These are phyloP conservation scores for Penicillium sp. DNA, from an alignment of 2,329 filamentous ascomycete genomes.

Conservation along the genomic window DNA sequence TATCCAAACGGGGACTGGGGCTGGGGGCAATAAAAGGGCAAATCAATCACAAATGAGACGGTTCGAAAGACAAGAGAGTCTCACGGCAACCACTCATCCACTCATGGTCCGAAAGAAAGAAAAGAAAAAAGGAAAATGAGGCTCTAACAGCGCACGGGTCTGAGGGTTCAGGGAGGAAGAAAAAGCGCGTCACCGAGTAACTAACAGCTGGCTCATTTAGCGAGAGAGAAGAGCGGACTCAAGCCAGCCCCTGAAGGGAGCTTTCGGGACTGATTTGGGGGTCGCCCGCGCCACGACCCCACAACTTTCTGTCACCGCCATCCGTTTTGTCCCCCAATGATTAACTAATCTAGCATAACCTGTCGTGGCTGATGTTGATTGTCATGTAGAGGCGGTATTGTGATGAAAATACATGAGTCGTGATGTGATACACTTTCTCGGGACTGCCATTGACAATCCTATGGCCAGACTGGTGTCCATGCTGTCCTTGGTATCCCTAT, in stretches of 20 bases:
- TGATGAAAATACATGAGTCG: too few relatives aligned
- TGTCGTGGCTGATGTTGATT: neutral
- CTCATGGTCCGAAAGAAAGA: conserved; percentile 28
- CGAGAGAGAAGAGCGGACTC: conserved; percentile 15
- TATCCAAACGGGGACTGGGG: conserved; percentile 5
- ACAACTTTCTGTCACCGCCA: conserved; percentile 28
- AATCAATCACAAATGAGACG: conserved; percentile 18
- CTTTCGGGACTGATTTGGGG: conserved; percentile 27
- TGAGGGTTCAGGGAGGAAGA: conserved; percentile 10
- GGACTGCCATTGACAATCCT: too few relatives aligned
- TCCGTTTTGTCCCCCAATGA: neutral
- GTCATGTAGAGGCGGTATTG: neutral
- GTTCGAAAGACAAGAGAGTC: conserved; percentile 30
- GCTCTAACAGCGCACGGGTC: neutral
- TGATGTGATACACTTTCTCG: too few relatives aligned
- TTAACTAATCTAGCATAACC: neutral
- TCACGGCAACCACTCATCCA: conserved; percentile 27
- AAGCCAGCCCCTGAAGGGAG: conserved; percentile 28
- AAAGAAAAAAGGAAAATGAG: conserved; percentile 19
- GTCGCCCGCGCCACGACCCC: conserved; percentile 27
- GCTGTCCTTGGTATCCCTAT: too few relatives aligned
- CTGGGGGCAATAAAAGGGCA: conserved; percentile 13
- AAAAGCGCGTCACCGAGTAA: conserved; percentile 14
- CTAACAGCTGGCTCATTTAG: conserved; percentile 31
- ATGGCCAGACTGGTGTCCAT: too few relatives aligned